Conservation (phyloP, 495 filamentous ascomycete species). For the Cairneyella variabilis region DNA sequence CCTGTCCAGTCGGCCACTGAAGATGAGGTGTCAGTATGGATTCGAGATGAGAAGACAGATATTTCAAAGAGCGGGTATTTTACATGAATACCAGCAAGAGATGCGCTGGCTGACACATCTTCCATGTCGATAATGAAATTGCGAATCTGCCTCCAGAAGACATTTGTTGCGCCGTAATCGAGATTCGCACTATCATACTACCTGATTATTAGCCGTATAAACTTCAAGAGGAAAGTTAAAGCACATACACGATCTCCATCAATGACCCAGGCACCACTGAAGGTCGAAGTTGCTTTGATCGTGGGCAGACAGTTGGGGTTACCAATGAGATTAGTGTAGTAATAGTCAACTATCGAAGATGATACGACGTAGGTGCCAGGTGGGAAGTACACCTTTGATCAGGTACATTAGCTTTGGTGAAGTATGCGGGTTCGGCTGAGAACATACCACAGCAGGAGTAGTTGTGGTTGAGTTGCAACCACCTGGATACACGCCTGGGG, state of each 20-base stretch:
- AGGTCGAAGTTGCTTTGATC: conserved; percentile 60
- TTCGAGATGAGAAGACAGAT: no score
- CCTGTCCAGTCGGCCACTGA: no score
- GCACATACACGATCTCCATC: conserved; percentile 51
- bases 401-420: not conserved
- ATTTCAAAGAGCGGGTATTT: not conserved
- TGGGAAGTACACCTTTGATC: conserved; percentile 18
- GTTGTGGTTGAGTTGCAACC: conserved; percentile 25
- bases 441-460: conserved; percentile 34
- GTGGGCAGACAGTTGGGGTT: conserved; percentile 61
- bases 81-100: conserved; percentile 53
- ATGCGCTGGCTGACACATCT: conserved; percentile 45
- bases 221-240: not conserved
- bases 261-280: conserved; percentile 60
- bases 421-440: not conserved
- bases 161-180: conserved; percentile 59
- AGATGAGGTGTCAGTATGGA: no score
- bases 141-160: conserved; percentile 91
- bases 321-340: conserved; percentile 67
- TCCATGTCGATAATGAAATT: conserved; percentile 90
- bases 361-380: conserved; percentile 57
- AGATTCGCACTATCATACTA: conserved; percentile 51
- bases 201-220: not conserved
- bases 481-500: conserved; percentile 30
- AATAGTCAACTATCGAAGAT: conserved; percentile 54